Evolutionary conservation across 1,284 basidiomycete genomes (phyloP).

Genomic region (Chondrostereum purpureum): DNA sequence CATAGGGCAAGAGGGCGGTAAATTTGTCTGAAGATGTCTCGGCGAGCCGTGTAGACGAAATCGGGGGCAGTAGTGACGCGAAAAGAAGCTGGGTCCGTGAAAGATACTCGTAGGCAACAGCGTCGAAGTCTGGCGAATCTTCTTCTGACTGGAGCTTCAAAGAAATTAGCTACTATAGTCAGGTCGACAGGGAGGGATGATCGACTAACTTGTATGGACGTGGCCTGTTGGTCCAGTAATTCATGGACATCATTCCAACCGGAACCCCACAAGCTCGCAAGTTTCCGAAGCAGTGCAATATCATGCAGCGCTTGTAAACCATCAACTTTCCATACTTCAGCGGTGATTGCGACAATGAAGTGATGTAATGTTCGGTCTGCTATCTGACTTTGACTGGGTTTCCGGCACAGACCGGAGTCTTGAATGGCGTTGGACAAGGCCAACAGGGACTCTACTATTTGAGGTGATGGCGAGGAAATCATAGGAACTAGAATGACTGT

Average conservation of each 20-base stretch:
- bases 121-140: slow-evolving; percentile 5
- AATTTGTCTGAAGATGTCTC: slow-evolving; percentile 24
- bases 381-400: slow-evolving; percentile 26
- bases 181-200: not conserved
- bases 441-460: slow-evolving; percentile 48
- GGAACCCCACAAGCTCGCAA: slow-evolving; percentile 32
- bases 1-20: slow-evolving; percentile 35
- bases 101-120: slow-evolving; percentile 25
- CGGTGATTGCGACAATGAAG: slow-evolving; percentile 32
- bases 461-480: slow-evolving; percentile 40
- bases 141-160: not conserved
- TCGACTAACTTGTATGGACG: slow-evolving; percentile 15
- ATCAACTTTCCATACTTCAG: slow-evolving; percentile 21
- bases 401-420: slow-evolving; percentile 40
- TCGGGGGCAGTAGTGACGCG: slow-evolving; percentile 35
- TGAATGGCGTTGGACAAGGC: slow-evolving; percentile 48
- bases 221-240: slow-evolving; percentile 24
- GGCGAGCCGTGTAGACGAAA: slow-evolving; percentile 15
- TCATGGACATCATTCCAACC: slow-evolving; percentile 25
- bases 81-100: slow-evolving; percentile 43
- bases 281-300: slow-evolving; percentile 41
- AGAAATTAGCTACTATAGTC: not conserved
- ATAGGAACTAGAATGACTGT: slow-evolving; percentile 7
- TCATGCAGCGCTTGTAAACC: slow-evolving; percentile 34
- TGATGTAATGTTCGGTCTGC: slow-evolving; percentile 33